Evolutionary conservation across 805 yeast species (phyloP).

Genomic region (Spathaspora arborariae): DNA sequence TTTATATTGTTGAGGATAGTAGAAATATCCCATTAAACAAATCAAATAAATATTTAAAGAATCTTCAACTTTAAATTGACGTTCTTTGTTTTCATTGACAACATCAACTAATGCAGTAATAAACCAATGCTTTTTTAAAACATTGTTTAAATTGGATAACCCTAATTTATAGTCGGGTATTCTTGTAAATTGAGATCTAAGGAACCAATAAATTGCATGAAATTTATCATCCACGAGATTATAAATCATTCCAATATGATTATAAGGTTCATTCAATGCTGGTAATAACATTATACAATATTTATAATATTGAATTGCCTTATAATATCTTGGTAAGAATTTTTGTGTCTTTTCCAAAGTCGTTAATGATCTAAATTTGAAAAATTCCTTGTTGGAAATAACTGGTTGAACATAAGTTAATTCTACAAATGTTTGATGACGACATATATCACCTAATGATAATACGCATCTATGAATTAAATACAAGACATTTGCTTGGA

Average conservation of each 20-base stretch:
- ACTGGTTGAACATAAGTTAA: constrained; percentile 39
- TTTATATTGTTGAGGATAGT: constrained; percentile 33
- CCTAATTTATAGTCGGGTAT: constrained; percentile 46
- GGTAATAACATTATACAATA: constrained; percentile 58
- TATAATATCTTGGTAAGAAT: constrained; percentile 24
- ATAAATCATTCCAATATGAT: constrained; percentile 50
- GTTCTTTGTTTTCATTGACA: constrained; percentile 8
- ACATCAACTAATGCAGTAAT: constrained; percentile 21
- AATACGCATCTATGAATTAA: constrained; percentile 47
- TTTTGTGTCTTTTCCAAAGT: constrained; percentile 33
- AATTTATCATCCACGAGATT: constrained; percentile 42
- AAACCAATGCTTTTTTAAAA: constrained; percentile 35
- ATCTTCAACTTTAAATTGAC: constrained; percentile 12
- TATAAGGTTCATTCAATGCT: constrained; percentile 63
- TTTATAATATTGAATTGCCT: constrained; percentile 37
- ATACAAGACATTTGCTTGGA: constrained; percentile 34
- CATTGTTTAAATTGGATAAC: constrained; percentile 39
- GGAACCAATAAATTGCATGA: constrained; percentile 48
- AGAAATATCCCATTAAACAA: constrained; percentile 40
- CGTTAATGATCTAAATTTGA: constrained; percentile 24
- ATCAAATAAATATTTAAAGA: constrained; percentile 24
- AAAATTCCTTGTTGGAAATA: constrained; percentile 23
- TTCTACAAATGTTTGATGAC: constrained; percentile 52
- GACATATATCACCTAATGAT: constrained; percentile 54
- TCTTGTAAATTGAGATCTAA: constrained; percentile 55